phyloP scores from a whole-genome alignment of 1,284 basidiomycete species.

The Boletus sp. region DNA sequence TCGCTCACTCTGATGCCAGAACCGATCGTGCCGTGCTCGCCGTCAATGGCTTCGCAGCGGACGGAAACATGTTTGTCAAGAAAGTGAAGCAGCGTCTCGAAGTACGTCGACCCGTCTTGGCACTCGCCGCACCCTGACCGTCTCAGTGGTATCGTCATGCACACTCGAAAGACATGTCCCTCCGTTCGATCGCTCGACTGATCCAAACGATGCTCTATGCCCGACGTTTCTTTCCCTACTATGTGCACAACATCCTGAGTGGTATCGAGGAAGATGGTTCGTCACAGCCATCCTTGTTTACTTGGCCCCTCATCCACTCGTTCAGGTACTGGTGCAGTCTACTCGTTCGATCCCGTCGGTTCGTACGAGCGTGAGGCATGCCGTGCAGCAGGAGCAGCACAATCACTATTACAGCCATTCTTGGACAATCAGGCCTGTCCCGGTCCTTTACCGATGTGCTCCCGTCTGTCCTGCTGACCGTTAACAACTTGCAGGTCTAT shows the following conservation, averaged over 20 bases:
- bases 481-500: slow-evolving; percentile 71
- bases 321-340: slow-evolving; percentile 89
- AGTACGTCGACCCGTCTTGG: slow-evolving; percentile 48
- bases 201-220: slow-evolving; percentile 97
- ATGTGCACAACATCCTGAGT: slow-evolving; percentile 93
- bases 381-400: slow-evolving; percentile 91
- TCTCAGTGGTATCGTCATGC: slow-evolving; percentile 91
- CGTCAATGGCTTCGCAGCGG: slow-evolving; percentile 94
- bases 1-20: too few relatives aligned
- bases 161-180: slow-evolving; percentile 91
- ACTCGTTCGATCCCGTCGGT: slow-evolving; percentile 96
- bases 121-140: slow-evolving; percentile 7
- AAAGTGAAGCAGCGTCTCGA: slow-evolving; percentile 91
- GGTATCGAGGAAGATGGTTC: slow-evolving; percentile 93
- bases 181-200: slow-evolving; percentile 89
- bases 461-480: slow-evolving; percentile 28
- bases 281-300: slow-evolving; percentile 36
- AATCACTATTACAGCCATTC: slow-evolving; percentile 91
- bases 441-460: slow-evolving; percentile 54
- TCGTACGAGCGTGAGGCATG: slow-evolving; percentile 95
- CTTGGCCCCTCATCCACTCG: slow-evolving; percentile 17
- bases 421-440: slow-evolving; percentile 89
- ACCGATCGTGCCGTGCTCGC: slow-evolving; percentile 93
- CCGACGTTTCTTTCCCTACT: slow-evolving; percentile 95
- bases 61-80: slow-evolving; percentile 96